Evolutionary conservation across 78 protist species (phyloP).

Genomic region (Dictyostelium capitatum): DNA sequence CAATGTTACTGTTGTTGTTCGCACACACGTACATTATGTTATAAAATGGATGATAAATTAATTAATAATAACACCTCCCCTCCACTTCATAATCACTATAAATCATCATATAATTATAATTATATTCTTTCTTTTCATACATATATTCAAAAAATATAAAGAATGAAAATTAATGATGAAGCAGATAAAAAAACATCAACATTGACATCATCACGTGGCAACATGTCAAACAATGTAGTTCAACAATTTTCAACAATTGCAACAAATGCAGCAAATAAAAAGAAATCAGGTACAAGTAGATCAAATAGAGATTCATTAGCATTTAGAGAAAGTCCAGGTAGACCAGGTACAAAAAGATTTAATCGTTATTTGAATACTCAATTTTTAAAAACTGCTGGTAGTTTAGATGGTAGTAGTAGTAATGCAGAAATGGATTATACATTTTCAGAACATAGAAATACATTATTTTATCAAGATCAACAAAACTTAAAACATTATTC

Average conservation of each 20-base stretch:
- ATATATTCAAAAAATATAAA: background rate
- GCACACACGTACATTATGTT: background rate
- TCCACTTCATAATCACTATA: background rate
- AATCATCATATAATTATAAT: background rate
- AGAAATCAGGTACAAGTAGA: background rate
- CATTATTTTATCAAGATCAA: slow-evolving; percentile 45
- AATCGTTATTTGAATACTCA: slow-evolving; percentile 68
- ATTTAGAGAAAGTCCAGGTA: slow-evolving; percentile 74
- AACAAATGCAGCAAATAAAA: slow-evolving; percentile 4
- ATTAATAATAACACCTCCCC: background rate
- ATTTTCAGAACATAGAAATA: slow-evolving; percentile 21
- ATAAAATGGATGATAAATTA: slow-evolving; percentile 17
- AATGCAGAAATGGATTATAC: slow-evolving; percentile 45
- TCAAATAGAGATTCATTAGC: slow-evolving; percentile 53
- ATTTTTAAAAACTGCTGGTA: slow-evolving; percentile 54
- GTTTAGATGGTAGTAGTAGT: slow-evolving; percentile 1
- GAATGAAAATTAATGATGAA: slow-evolving; percentile 42
- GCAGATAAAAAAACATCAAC: slow-evolving; percentile 21
- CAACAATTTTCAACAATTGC: background rate
- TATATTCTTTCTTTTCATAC: background rate
- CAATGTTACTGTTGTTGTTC: background rate
- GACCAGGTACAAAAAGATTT: slow-evolving; percentile 64
- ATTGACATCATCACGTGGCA: slow-evolving; percentile 1
- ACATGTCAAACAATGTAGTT: background rate
- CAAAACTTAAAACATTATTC: background rate